Base-by-base conservation (phyloP, 2,329 filamentous ascomycete genomes). In the Fusarium keratoplasticum region DNA sequence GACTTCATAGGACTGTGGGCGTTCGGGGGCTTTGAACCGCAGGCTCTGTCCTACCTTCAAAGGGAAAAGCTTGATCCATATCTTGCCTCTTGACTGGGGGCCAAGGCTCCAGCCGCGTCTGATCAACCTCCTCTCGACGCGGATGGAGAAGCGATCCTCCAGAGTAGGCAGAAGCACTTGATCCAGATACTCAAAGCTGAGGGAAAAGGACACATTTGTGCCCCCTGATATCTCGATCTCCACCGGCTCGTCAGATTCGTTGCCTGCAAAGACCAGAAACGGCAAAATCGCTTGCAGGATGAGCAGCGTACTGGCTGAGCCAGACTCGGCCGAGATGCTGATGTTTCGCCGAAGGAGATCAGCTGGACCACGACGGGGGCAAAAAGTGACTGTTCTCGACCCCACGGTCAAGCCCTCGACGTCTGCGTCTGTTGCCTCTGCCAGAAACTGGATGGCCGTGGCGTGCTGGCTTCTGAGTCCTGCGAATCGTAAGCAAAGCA, bases 401-500 rank as follows among this genome's bases (percentile, higher is more conserved):
- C 89, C 89, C 18, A 90, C 83, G 1, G 76, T 73, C 27, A 90
- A 83, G 7, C 89, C 89, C 1, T 84, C 79, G 0, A 88, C 86
- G 9, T 87, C 80, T 6, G 89, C 89, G 2, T 81, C 80, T 1
- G 88, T 90, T 4, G 84, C 86, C 7, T 85, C 80, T 6, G 87
- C 87, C 1, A 92, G 85, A 80, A 84, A 90, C 67, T 84, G 79
- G 10, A 92, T 86, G 2, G 88, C 84, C 0, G 89, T 83, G 31
- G 90, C 86, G 72, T 92, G 90, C 74, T 92, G 90, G 2, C 85
- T 85, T 76, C 90, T 91, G 35, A 92, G 84, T 29, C 90, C 90
- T 89, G 69, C 6, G 5, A 18, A 0, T 20, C 10, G 11, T n/a
- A 29, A 22, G 75, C 52, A 75, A 67, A 22, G 25, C 27, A 40